These are phyloP conservation scores for Benincasa hispida DNA, from an alignment of 306 rosid species.

Conservation along the genomic window DNA sequence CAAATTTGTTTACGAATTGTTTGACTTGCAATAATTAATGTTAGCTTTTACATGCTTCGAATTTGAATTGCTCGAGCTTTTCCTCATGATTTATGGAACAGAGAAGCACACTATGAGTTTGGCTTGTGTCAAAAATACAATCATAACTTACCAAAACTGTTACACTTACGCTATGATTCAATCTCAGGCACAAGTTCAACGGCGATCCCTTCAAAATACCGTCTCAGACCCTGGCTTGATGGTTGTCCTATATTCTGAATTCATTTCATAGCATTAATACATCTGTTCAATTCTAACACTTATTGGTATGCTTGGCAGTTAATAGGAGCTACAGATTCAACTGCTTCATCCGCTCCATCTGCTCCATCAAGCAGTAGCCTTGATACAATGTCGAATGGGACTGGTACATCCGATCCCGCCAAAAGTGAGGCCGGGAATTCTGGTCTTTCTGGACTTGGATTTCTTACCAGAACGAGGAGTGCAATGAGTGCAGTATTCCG, in stretches of 20 bases:
- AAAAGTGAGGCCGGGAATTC: constrained; percentile 32
- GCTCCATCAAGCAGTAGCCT: background rate
- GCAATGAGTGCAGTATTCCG: constrained; percentile 46
- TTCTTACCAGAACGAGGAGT: constrained; percentile 51
- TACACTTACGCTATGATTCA: background rate
- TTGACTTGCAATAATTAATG: background rate
- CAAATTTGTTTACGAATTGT: background rate
- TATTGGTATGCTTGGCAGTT: constrained; percentile 23
- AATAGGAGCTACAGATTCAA: constrained; percentile 23
- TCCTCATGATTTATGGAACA: background rate
- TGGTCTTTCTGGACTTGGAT: constrained; percentile 37
- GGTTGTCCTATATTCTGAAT: background rate
- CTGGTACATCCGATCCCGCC: constrained; percentile 13
- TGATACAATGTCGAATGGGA: constrained; percentile 5
- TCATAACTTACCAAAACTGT: background rate
- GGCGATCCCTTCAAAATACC: constrained; percentile 2
- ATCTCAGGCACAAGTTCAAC: constrained; percentile 7
- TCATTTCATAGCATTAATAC: background rate
- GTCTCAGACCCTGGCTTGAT: constrained; percentile 10
- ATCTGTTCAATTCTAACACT: background rate
- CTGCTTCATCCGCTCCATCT: constrained; percentile 11
- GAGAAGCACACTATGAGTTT: background rate
- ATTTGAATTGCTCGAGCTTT: background rate
- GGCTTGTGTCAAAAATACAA: background rate
- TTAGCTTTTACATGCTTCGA: background rate